Conservation (phyloP, 345 rosid species). For the Populus euphratica region DNA sequence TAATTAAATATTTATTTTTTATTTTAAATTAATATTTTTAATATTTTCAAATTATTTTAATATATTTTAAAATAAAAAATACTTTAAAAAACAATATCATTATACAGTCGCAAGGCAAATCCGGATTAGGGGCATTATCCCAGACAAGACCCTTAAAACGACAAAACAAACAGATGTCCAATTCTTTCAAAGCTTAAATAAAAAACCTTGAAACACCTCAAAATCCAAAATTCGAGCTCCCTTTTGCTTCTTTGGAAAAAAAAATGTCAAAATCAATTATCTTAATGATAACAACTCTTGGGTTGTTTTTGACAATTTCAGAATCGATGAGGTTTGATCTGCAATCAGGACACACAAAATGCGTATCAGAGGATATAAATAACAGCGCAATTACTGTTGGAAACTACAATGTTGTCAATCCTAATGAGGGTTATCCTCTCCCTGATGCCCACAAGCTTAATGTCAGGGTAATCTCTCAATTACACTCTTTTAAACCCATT, state of each 20-base stretch:
- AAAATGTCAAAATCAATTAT: slow-evolving; percentile 24
- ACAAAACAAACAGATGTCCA: background rate
- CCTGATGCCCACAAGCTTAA: slow-evolving; percentile 56
- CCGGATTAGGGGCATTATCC: too few relatives aligned
- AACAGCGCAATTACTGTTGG: slow-evolving; percentile 58
- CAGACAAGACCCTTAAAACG: background rate
- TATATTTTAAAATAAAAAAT: too few relatives aligned
- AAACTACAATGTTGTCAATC: slow-evolving; percentile 54
- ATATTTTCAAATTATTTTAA: too few relatives aligned
- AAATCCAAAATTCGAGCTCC: background rate
- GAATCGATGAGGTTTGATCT: slow-evolving; percentile 62
- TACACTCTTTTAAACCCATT: background rate
- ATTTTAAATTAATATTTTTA: too few relatives aligned
- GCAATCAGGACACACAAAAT: slow-evolving; percentile 54
- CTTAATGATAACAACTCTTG: slow-evolving; percentile 8
- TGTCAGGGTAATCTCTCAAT: slow-evolving; percentile 43
- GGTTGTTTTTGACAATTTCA: slow-evolving; percentile 24
- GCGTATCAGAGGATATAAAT: slow-evolving; percentile 83
- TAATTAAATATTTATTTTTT: too few relatives aligned
- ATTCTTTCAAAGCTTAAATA: background rate
- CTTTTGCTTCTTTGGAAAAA: background rate
- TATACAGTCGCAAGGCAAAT: too few relatives aligned
- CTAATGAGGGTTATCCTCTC: slow-evolving; percentile 46
- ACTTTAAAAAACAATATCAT: too few relatives aligned
- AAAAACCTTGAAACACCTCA: background rate